Percentiles rank a stretch among this genome's conserved stretches.
phyloP scores from a whole-genome alignment of 805 yeast species.

The Candida parachauliodes region DNA sequence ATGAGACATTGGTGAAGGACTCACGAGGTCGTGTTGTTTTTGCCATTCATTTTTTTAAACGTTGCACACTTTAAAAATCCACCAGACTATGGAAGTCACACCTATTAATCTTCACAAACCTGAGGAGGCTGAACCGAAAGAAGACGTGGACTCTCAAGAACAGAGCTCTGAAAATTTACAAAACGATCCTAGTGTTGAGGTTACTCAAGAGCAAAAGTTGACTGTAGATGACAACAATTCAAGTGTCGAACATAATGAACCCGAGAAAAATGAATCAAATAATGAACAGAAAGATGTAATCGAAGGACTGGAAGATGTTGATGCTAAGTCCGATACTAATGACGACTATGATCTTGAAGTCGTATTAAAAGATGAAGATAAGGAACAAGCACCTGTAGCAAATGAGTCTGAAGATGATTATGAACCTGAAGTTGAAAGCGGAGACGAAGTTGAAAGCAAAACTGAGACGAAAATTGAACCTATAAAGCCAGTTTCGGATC shows the following conservation, averaged over 20 bases:
- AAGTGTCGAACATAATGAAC: no score
- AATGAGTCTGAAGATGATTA: constrained; percentile 26
- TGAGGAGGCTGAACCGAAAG: constrained; percentile 3
- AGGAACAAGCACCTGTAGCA: constrained; percentile 15
- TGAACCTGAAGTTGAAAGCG: constrained; percentile 24
- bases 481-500: no score
- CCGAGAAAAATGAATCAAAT: background rate
- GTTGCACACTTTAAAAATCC: background rate
- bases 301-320: no score
- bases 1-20: no score
- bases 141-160: constrained; percentile 9
- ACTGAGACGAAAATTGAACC: no score
- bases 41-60: background rate
- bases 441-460: constrained; percentile 10
- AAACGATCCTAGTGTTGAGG: no score
- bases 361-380: constrained; percentile 6
- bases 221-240: no score
- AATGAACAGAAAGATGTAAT: background rate
- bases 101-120: constrained; percentile 6
- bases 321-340: constrained; percentile 3
- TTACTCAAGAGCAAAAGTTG: no score
- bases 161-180: background rate
- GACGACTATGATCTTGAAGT: constrained; percentile 12
- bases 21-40: background rate
- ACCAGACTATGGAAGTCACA: constrained; percentile 9